Evolutionary conservation across 2,329 filamentous ascomycete species (phyloP).

Genomic region (Colletotrichum tamarilloi): DNA sequence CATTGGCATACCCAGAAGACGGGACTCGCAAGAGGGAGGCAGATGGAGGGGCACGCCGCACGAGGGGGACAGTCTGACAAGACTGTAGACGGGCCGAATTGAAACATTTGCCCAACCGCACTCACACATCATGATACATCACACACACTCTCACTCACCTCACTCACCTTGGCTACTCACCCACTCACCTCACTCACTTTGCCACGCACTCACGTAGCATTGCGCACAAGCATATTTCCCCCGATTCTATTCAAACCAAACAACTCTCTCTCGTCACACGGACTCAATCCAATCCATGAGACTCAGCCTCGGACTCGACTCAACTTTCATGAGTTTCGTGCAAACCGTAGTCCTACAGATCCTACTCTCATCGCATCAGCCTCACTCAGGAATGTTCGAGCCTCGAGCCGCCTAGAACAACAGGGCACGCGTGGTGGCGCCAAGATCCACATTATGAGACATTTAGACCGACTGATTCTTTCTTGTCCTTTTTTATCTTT

Average conservation of each 20-base stretch:
- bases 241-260: background rate
- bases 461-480: background rate
- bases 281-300: background rate
- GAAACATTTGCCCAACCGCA: conserved; percentile 32
- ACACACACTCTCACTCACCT: conserved; percentile 12
- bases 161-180: background rate
- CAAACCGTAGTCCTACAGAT: background rate
- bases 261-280: background rate
- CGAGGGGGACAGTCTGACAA: background rate
- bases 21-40: background rate
- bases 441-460: background rate
- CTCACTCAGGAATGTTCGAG: background rate
- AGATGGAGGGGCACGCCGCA: background rate
- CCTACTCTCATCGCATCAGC: background rate
- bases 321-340: background rate
- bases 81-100: conserved; percentile 16
- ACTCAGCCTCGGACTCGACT: conserved; percentile 5
- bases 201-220: background rate
- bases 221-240: conserved; percentile 11
- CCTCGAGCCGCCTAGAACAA: background rate
- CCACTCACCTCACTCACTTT: background rate
- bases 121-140: background rate
- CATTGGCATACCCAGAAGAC: background rate
- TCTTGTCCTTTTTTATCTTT: background rate
- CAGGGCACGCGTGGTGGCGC: background rate